Conservation (phyloP, 768 basidiomycete genomes). For the Heimioporus sp. region DNA sequence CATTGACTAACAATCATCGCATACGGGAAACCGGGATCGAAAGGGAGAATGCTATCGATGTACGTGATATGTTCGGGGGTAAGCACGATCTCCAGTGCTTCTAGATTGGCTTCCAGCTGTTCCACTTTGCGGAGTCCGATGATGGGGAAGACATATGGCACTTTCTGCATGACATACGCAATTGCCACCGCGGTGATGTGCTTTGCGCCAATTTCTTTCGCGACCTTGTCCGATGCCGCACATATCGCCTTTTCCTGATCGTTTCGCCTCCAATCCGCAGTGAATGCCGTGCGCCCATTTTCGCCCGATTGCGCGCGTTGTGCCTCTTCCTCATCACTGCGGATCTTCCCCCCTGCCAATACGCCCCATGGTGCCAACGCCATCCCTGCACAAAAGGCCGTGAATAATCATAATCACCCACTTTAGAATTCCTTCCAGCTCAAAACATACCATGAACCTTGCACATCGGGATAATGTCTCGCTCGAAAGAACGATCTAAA, state of each 20-base stretch:
- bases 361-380: constrained; percentile 39
- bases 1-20: constrained; percentile 34
- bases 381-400: constrained; percentile 17
- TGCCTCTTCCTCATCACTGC: constrained; percentile 30
- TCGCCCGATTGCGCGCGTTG: constrained; percentile 30
- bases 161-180: constrained; percentile 45
- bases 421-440: no score
- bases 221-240: constrained; percentile 37
- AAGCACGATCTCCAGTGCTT: constrained; percentile 41
- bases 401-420: not conserved
- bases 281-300: constrained; percentile 33
- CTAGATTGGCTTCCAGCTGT: constrained; percentile 40
- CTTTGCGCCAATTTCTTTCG: constrained; percentile 37
- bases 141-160: constrained; percentile 44
- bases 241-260: constrained; percentile 34
- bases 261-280: constrained; percentile 32
- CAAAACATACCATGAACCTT: constrained; percentile 32
- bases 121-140: constrained; percentile 44
- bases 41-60: constrained; percentile 38
- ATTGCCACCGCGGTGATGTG: constrained; percentile 39
- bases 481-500: constrained; percentile 46
- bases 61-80: constrained; percentile 36
- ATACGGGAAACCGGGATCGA: constrained; percentile 40
- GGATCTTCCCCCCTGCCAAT: constrained; percentile 26
- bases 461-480: no score